These are phyloP conservation scores for Erythrophleum ivorense DNA, from an alignment of 331 rosid genomes.

Conservation along the genomic window DNA sequence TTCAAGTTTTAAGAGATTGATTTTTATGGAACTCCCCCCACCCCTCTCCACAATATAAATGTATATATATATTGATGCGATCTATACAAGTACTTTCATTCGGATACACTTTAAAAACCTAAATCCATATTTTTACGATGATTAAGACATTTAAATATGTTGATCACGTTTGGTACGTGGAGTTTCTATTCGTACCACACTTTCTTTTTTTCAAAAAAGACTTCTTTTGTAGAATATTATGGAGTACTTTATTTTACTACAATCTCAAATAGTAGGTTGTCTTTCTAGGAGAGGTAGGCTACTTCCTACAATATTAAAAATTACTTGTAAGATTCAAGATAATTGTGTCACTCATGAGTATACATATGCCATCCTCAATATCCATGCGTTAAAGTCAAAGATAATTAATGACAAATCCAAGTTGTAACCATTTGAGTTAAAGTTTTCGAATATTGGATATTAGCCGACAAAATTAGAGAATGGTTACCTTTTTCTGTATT, in stretches of 20 bases:
- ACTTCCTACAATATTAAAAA: neutral
- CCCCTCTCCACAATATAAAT: too few species aligned
- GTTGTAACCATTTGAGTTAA: neutral
- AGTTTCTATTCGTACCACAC: neutral
- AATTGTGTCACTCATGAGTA: neutral
- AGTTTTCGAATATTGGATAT: neutral
- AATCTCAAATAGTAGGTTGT: neutral
- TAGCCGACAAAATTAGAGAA: neutral
- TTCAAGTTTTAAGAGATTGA: neutral
- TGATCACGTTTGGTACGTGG: neutral
- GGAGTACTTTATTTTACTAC: neutral
- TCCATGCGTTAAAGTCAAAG: constrained; percentile 1
- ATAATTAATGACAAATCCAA: constrained; percentile 5
- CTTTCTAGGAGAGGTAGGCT: neutral
- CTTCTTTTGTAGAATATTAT: neutral
- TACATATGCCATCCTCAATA: constrained; percentile 1
- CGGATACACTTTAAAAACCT: too few species aligned
- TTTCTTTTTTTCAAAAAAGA: neutral
- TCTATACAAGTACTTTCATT: neutral
- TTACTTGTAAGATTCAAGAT: neutral
- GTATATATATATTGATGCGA: neutral
- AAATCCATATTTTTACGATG: neutral
- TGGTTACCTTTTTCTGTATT: neutral
- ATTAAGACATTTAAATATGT: neutral
- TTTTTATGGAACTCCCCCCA: too few species aligned